phyloP scores from a whole-genome alignment of 495 filamentous ascomycete species.

The Neurospora sp. region DNA sequence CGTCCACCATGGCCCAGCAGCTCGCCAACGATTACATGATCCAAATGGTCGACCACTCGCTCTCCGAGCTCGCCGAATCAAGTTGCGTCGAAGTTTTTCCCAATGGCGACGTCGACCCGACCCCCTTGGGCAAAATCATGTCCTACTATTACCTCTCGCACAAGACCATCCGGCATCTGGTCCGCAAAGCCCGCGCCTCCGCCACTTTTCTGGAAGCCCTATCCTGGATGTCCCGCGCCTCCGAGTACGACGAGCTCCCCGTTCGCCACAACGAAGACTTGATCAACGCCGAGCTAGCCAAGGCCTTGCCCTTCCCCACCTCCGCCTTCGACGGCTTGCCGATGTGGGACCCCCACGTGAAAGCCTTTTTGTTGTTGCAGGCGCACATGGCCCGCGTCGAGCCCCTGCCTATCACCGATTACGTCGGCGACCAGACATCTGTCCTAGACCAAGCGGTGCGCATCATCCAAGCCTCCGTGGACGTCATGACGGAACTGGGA shows the following conservation, averaged over 20 bases:
- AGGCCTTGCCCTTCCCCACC: constrained; percentile 55
- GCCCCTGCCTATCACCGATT: constrained; percentile 82
- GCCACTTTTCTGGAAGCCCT: constrained; percentile 80
- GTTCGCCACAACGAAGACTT: constrained; percentile 99
- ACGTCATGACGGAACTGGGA: constrained; percentile 87
- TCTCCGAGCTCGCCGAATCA: constrained; percentile 70
- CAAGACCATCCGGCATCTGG: constrained; percentile 80
- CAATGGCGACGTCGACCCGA: constrained; percentile 85
- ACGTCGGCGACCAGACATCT: constrained; percentile 78
- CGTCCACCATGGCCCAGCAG: constrained; percentile 72
- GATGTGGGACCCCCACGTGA: constrained; percentile 98
- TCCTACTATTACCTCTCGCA: constrained; percentile 98
- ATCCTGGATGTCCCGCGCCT: constrained; percentile 85
- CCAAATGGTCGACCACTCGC: constrained; percentile 74
- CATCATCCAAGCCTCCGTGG: constrained; percentile 85
- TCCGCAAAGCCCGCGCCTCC: constrained; percentile 61
- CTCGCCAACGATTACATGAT: constrained; percentile 89
- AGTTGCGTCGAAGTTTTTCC: constrained; percentile 69
- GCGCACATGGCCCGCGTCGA: constrained; percentile 88
- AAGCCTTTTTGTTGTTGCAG: constrained; percentile 88
- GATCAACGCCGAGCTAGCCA: constrained; percentile 86
- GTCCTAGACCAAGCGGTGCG: constrained; percentile 93
- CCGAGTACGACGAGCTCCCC: constrained; percentile 94
- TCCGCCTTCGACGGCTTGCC: constrained; percentile 49
- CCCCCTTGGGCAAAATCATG: constrained; percentile 93